Evolutionary conservation across 2,329 filamentous ascomycete species (phyloP).

Genomic region (Chaetomiaceae sp.): DNA sequence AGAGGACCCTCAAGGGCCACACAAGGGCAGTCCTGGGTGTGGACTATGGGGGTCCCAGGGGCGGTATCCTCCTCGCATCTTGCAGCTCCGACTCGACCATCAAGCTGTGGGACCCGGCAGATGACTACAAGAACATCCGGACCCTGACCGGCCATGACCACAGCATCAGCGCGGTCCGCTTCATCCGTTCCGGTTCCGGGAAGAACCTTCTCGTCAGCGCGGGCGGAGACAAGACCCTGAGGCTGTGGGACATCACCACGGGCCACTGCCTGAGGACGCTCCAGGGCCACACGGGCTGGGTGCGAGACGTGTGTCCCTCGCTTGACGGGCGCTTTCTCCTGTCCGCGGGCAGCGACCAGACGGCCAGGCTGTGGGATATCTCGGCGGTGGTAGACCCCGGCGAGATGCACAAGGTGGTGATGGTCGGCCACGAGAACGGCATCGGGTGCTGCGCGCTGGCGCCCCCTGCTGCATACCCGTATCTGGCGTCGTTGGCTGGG

Average conservation of each 20-base stretch:
- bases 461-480: slow-evolving; percentile 68
- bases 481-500: slow-evolving; percentile 72
- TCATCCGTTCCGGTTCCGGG: slow-evolving; percentile 72
- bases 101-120: slow-evolving; percentile 87
- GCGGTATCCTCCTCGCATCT: slow-evolving; percentile 70
- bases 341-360: slow-evolving; percentile 77
- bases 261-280: slow-evolving; percentile 88
- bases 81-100: slow-evolving; percentile 89
- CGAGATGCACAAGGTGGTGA: slow-evolving; percentile 58
- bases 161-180: slow-evolving; percentile 81
- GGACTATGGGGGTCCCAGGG: slow-evolving; percentile 81
- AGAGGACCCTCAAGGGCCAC: slow-evolving; percentile 86
- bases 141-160: slow-evolving; percentile 93
- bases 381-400: slow-evolving; percentile 59
- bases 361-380: slow-evolving; percentile 82
- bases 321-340: slow-evolving; percentile 78
- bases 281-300: slow-evolving; percentile 80
- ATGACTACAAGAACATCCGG: slow-evolving; percentile 91
- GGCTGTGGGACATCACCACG: slow-evolving; percentile 88
- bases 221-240: slow-evolving; percentile 75
- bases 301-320: slow-evolving; percentile 77
- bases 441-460: slow-evolving; percentile 71
- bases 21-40: slow-evolving; percentile 83
- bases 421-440: slow-evolving; percentile 79
- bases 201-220: slow-evolving; percentile 77